Base-by-base conservation (phyloP, 768 basidiomycete species). In the Mycena pura region DNA sequence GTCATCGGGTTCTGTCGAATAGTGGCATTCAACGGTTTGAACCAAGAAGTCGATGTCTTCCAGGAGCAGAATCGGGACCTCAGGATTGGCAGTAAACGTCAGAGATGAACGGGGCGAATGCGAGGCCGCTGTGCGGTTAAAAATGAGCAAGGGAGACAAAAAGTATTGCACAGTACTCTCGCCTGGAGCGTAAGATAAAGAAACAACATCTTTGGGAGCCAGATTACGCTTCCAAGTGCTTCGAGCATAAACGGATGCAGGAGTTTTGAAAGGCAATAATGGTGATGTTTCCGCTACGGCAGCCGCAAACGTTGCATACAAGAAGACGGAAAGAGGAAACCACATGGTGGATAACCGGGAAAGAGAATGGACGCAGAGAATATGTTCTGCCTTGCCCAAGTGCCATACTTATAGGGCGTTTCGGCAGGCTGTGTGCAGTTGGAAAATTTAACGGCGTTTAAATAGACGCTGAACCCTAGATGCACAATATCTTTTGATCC, bases 41-140 rank as follows among this genome's bases (percentile, higher is more conserved):
- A 58, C n/a, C 4, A 63, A n/a, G n/a, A 41, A 51, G 0, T 63
- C 56, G 5, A 63, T 46, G 44, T 53, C 50, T 22, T 63, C 62
- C 8, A 63, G 28, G 15, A 51, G 14, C 8, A 63, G 27, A 34
- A 63, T 41, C 5, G 62, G 62, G 22, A 47, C 45, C 31, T 52
- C 29, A 3, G 27, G 11, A 43, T 63, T 41, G 6, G 62, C 56
- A 11, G 43, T 9, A 39, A 63, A 63, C 1, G 55, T 58, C 17
- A 63, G 29, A 25, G 62, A 47, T 10, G 62, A 46, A 40, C 43
- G 47, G 10, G 56, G 29, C 24, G 10, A 21, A 4, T 24, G 24
- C 8, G 36, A 27, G 3, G 49, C 45, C 27, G 29, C 62, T 63
- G 39, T 11, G 17, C n/a, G n/a, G 24, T 8, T 19, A 25, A 1